Conservation (phyloP, 441 rosid genomes). For the Populus trichocarpa region DNA sequence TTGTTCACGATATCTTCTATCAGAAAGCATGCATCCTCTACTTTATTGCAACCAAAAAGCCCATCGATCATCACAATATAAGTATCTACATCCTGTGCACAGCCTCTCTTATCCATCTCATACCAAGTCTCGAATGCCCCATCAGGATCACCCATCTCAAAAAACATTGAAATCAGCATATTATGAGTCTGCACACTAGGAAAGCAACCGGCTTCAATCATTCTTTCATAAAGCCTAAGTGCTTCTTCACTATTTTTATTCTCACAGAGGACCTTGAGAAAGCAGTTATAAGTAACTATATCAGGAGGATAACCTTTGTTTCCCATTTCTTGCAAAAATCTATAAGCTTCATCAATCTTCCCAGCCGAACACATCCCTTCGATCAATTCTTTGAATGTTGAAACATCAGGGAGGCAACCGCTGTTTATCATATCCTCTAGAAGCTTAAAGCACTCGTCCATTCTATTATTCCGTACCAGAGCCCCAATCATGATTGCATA, state of each 20-base stretch:
- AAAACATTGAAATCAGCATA: slow-evolving; percentile 78
- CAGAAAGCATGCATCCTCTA: slow-evolving; percentile 65
- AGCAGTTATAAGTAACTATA: slow-evolving; percentile 83
- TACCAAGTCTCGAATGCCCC: slow-evolving; percentile 78
- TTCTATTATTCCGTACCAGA: slow-evolving; percentile 52
- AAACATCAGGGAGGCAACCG: slow-evolving; percentile 90
- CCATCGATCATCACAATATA: slow-evolving; percentile 87
- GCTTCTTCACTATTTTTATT: slow-evolving; percentile 66
- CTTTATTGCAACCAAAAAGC: slow-evolving; percentile 64
- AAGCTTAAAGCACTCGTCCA: slow-evolving; percentile 61
- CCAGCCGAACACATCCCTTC: slow-evolving; percentile 87
- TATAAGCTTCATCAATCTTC: slow-evolving; percentile 72
- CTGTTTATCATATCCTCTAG: slow-evolving; percentile 65
- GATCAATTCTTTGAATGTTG: slow-evolving; percentile 73
- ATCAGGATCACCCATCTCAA: slow-evolving; percentile 58
- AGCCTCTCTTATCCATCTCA: slow-evolving; percentile 69
- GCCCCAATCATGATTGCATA: slow-evolving; percentile 73
- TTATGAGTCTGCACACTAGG: slow-evolving; percentile 91
- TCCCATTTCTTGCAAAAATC: slow-evolving; percentile 79
- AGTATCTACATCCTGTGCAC: slow-evolving; percentile 61
- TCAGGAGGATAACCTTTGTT: slow-evolving; percentile 88
- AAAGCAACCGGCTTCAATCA: slow-evolving; percentile 59
- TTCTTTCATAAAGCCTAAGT: slow-evolving; percentile 55
- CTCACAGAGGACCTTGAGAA: slow-evolving; percentile 79
- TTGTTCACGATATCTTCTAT: slow-evolving; percentile 63